These are phyloP conservation scores for Ustanciosporium gigantosporum DNA, from an alignment of 1,284 basidiomycete genomes.

Conservation along the genomic window DNA sequence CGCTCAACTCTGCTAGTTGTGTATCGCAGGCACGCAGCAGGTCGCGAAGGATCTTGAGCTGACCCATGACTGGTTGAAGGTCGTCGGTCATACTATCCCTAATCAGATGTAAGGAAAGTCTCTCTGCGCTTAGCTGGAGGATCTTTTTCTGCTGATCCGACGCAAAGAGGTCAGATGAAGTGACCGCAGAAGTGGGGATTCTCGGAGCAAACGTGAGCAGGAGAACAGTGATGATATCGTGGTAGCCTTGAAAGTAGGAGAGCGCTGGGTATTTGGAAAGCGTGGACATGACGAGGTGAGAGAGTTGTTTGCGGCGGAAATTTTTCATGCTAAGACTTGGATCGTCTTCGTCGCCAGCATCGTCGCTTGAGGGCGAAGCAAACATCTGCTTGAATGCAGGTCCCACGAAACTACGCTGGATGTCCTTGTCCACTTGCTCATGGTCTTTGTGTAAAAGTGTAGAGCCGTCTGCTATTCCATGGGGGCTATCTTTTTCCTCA, in stretches of 20 bases:
- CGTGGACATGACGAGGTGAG: constrained; percentile 65
- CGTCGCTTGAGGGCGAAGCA: background rate
- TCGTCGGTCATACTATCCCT: constrained; percentile 85
- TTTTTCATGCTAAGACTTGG: background rate
- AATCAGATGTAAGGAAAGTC: constrained; percentile 77
- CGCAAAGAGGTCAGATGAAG: no score
- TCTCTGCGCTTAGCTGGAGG: constrained; percentile 61
- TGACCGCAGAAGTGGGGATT: background rate
- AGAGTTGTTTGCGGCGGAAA: constrained; percentile 13
- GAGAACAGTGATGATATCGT: constrained; percentile 85
- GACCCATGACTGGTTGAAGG: constrained; percentile 80
- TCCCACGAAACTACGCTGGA: constrained; percentile 54
- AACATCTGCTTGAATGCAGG: constrained; percentile 17
- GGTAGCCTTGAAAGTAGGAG: constrained; percentile 84
- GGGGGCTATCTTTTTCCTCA: background rate
- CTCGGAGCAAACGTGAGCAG: constrained; percentile 70
- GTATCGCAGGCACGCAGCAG: constrained; percentile 74
- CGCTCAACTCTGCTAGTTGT: constrained; percentile 71
- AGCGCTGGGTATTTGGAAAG: constrained; percentile 75
- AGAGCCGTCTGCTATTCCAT: no score
- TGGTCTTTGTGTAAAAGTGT: constrained; percentile 50
- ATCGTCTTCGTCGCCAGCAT: background rate
- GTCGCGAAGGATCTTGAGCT: constrained; percentile 73
- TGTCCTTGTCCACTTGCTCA: constrained; percentile 54
- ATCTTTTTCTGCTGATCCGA: constrained; percentile 1